Percentiles rank a stretch among this genome's conserved stretches.
Evolutionary conservation across 2,329 filamentous ascomycete species (phyloP).

Genomic region (Botrytis elliptica): DNA sequence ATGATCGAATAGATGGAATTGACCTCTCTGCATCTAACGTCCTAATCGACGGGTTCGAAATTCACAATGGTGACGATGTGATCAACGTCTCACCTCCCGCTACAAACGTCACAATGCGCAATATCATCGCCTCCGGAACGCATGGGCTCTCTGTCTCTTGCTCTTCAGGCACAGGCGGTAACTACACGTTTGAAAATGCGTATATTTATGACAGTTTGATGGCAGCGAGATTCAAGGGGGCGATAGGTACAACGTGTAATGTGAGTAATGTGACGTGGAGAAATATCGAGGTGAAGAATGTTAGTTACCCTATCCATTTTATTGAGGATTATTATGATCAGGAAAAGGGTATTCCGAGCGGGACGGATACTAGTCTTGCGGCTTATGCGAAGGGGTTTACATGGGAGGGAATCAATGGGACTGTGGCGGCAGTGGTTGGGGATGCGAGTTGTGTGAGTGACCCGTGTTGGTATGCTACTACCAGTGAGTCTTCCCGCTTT

Average conservation of each 20-base stretch:
- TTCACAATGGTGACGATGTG: constrained; percentile 18
- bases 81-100: constrained; percentile 13
- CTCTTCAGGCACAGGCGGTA: neutral
- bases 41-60: constrained; percentile 14
- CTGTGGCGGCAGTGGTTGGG: neutral
- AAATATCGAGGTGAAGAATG: constrained; percentile 14
- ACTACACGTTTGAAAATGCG: constrained; percentile 15
- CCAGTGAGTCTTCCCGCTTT: neutral
- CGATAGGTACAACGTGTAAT: neutral
- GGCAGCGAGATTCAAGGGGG: constrained; percentile 12
- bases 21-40: constrained; percentile 16
- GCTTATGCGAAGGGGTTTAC: constrained; percentile 4
- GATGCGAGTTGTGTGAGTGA: constrained; percentile 11
- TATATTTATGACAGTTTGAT: constrained; percentile 15
- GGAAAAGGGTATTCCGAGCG: neutral
- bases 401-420: neutral
- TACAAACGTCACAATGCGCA: constrained; percentile 13
- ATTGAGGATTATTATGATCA: constrained; percentile 17
- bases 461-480: constrained; percentile 15
- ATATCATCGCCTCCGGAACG: constrained; percentile 11
- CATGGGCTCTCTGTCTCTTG: constrained; percentile 17
- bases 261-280: constrained; percentile 7
- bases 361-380: neutral
- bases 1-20: neutral
- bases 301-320: constrained; percentile 18